These are phyloP conservation scores for Pseudocercospora musae DNA, from an alignment of 2,329 filamentous ascomycete genomes.

Conservation along the genomic window DNA sequence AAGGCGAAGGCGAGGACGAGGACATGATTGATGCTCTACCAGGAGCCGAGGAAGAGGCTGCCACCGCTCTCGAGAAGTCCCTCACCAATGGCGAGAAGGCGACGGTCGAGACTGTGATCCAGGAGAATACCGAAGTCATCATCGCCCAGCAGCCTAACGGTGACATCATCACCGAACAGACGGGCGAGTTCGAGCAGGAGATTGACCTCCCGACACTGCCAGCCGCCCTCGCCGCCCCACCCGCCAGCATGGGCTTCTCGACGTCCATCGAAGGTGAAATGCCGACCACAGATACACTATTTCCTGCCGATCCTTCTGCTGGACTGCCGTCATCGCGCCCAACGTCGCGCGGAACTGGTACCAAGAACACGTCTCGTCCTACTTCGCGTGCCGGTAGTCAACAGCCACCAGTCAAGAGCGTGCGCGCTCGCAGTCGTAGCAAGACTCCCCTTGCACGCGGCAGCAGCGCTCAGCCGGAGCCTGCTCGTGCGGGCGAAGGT, in stretches of 20 bases:
- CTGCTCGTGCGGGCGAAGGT: neutral
- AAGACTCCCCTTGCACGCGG: conserved; percentile 16
- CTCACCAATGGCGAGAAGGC: conserved; percentile 4
- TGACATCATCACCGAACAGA: conserved; percentile 34
- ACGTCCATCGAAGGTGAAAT: conserved; percentile 7
- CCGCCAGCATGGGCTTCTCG: conserved; percentile 1
- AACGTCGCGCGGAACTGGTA: conserved; percentile 15
- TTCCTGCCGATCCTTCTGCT: conserved; percentile 11
- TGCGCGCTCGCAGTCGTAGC: conserved; percentile 14
- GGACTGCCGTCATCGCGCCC: conserved; percentile 12
- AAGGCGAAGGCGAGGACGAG: conserved; percentile 25
- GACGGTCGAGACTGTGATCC: conserved; percentile 25
- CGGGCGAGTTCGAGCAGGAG: conserved; percentile 21
- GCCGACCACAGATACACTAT: conserved; percentile 16
- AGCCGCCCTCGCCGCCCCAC: conserved; percentile 1
- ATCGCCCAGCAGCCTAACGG: conserved; percentile 11
- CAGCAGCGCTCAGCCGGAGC: conserved; percentile 6
- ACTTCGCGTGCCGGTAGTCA: conserved; percentile 13
- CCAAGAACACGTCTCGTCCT: conserved; percentile 11
- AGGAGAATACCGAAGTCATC: conserved; percentile 33
- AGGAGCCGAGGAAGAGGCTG: conserved; percentile 6
- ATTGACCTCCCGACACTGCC: neutral
- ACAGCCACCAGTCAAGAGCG: conserved; percentile 6
- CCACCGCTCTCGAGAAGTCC: neutral
- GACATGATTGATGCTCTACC: neutral